Percentiles rank a stretch among this genome's conserved stretches.
Conservation (phyloP, 768 basidiomycete species). For the Naganishia onofrii region DNA sequence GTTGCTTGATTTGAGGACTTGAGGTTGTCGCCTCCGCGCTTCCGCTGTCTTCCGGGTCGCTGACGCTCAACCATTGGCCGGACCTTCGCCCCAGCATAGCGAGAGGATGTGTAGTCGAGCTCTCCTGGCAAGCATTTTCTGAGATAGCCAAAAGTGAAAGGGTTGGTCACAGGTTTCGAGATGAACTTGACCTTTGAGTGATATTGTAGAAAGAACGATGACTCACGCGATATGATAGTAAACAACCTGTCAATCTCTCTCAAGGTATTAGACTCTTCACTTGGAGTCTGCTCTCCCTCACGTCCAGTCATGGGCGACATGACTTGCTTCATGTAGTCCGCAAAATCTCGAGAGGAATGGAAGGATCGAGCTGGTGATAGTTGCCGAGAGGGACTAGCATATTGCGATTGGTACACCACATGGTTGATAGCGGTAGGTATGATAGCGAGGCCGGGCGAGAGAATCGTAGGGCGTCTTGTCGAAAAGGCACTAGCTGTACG, state of each 20-base stretch:
- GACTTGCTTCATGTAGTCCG: constrained; percentile 14
- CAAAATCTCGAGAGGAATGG: constrained; percentile 4
- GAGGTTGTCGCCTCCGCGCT: neutral
- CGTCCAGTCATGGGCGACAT: constrained; percentile 20
- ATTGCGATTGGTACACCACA: neutral
- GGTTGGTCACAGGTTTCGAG: neutral
- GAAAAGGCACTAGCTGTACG: neutral
- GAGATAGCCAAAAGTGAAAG: neutral
- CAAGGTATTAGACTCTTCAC: constrained; percentile 33
- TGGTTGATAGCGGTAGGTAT: neutral
- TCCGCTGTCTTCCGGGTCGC: neutral
- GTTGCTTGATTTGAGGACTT: constrained; percentile 30
- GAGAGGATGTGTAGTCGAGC: constrained; percentile 36
- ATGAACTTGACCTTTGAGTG: neutral
- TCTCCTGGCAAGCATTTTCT: neutral
- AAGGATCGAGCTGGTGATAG: neutral
- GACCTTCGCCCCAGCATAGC: constrained; percentile 44
- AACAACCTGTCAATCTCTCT: constrained; percentile 45
- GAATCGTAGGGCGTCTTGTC: neutral
- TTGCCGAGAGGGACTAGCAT: neutral
- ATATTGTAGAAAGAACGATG: neutral
- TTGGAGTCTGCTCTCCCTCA: constrained; percentile 1
- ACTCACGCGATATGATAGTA: constrained; percentile 44
- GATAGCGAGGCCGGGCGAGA: neutral
- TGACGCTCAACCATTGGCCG: constrained; percentile 35